These are phyloP conservation scores for Alternaria postmessia DNA, from an alignment of 2,329 filamentous ascomycete genomes.

Conservation along the genomic window DNA sequence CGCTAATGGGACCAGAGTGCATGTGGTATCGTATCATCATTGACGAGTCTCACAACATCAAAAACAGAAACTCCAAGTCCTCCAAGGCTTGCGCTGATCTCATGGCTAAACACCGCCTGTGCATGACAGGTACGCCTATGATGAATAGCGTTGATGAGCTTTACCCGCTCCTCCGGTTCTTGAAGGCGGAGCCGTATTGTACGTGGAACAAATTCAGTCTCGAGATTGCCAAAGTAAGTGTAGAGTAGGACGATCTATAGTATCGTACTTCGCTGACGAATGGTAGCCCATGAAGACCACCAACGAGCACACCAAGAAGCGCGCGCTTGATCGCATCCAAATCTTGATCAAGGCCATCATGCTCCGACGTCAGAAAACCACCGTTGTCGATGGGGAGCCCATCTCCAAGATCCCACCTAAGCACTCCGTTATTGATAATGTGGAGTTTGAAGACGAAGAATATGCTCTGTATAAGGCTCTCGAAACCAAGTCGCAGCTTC, in stretches of 20 bases:
- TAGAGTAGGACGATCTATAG: not conserved
- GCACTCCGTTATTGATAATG: constrained; percentile 67
- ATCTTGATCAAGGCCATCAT: constrained; percentile 80
- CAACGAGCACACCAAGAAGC: constrained; percentile 41
- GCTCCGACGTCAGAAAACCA: constrained; percentile 82
- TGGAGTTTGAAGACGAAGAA: constrained; percentile 73
- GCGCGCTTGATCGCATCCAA: constrained; percentile 75
- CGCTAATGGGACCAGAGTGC: constrained; percentile 66
- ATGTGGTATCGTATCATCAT: constrained; percentile 72
- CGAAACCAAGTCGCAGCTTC: constrained; percentile 70
- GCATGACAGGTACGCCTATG: constrained; percentile 84
- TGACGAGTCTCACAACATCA: constrained; percentile 83
- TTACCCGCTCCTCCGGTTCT: constrained; percentile 78
- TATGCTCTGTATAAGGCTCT: constrained; percentile 70
- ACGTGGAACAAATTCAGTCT: constrained; percentile 68
- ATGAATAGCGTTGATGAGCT: constrained; percentile 86
- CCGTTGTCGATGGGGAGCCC: constrained; percentile 79
- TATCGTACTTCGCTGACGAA: not conserved
- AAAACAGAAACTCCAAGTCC: constrained; percentile 72
- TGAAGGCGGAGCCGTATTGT: constrained; percentile 78
- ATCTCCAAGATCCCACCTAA: constrained; percentile 75
- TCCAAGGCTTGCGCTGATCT: constrained; percentile 68
- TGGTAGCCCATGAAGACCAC: constrained; percentile 52
- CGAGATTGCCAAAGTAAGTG: constrained; percentile 58
- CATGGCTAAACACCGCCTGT: constrained; percentile 71